Base-by-base conservation (phyloP, 78 protist species). In the Dictyostelium firmibasis region DNA sequence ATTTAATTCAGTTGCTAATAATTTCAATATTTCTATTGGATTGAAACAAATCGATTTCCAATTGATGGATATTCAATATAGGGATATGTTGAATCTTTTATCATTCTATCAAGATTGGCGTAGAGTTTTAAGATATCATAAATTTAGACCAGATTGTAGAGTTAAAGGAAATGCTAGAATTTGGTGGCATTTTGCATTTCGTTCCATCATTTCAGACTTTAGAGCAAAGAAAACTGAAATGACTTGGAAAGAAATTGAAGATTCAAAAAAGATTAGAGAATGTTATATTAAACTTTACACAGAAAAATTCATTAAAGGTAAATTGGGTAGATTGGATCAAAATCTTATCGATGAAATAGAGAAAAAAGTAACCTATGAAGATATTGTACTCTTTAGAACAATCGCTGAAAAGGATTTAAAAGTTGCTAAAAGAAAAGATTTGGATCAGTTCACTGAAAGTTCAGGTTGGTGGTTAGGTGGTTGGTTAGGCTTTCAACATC, bases 101-200 rank as follows among this genome's bases (percentile, higher is more conserved):
- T 89, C 85, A 9, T 81, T 89, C 7, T 18, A 64, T 25, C 94
- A 89, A 29, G 94, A 89, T 47, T 89, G 94, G 94, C 14, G 78
- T 23, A 89, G 75, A 10, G 86, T 89, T 25, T 31, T 81, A 16
- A 36, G 44, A n/a, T 89, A 89, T 6, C 74, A 89, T 4, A 23
- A 33, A 8, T 81, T 43, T 50, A 57, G 94, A 70, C 94, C 94
- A 5, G 33, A 27, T n/a, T 75, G 47, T 6, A 33, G 75, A 0
- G 67, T 89, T 29, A 25, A 69, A 14, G 87, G 87, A 11, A 53
- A 81, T 20, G 83, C 94, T 38, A 70, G 47, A 23, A 38, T n/a
- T 70, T 89, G 94, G 94, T 89, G 94, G 94, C 44, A 81, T 20
- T 89, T 89, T 81, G 94, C 94, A n/a, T 89, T 62, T 50, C 13